A percentile compares a stretch with the other conserved stretches of the same genome.
phyloP scores from a whole-genome alignment of 371 early-diverging fungal species.

The Dinochytrium kinnereticum region DNA sequence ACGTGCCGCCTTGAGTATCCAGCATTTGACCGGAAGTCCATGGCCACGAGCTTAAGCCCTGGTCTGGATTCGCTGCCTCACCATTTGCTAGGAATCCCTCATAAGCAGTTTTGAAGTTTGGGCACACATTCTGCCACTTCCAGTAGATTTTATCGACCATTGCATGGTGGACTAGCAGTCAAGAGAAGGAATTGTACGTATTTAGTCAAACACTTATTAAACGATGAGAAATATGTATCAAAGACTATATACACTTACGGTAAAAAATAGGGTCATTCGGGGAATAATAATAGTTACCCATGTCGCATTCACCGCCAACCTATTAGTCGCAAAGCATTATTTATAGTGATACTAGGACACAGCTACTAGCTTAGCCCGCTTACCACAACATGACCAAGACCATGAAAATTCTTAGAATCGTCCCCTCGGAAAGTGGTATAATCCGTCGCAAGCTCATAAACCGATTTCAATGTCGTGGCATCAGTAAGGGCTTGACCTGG shows the following conservation, averaged over 20 bases:
- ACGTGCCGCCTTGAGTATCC: slow-evolving; percentile 25
- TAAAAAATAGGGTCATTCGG: slow-evolving; percentile 35
- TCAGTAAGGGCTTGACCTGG: slow-evolving; percentile 10
- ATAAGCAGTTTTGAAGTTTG: slow-evolving; percentile 22
- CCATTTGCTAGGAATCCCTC: slow-evolving; percentile 18
- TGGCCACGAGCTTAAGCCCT: slow-evolving; percentile 21
- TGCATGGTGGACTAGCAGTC: slow-evolving; percentile 27
- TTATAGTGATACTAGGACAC: neutral
- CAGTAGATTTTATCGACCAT: slow-evolving; percentile 37
- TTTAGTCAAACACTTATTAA: too few relatives aligned
- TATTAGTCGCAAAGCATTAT: neutral
- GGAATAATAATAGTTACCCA: slow-evolving; percentile 26
- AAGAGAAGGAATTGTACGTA: neutral
- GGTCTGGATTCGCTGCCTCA: neutral
- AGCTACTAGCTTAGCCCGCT: neutral
- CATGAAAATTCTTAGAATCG: slow-evolving; percentile 21
- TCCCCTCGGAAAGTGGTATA: slow-evolving; percentile 29
- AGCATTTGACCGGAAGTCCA: slow-evolving; percentile 18
- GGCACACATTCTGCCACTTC: slow-evolving; percentile 32
- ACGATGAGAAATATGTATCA: neutral
- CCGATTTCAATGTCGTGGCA: slow-evolving; percentile 2
- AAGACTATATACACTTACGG: slow-evolving; percentile 15
- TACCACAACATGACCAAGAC: slow-evolving; percentile 20
- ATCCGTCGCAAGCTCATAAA: slow-evolving; percentile 18
- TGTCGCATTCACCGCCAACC: slow-evolving; percentile 24